Conservation (phyloP, 163 green algal genomes). For the Coccomyxa subellipsoidea region DNA sequence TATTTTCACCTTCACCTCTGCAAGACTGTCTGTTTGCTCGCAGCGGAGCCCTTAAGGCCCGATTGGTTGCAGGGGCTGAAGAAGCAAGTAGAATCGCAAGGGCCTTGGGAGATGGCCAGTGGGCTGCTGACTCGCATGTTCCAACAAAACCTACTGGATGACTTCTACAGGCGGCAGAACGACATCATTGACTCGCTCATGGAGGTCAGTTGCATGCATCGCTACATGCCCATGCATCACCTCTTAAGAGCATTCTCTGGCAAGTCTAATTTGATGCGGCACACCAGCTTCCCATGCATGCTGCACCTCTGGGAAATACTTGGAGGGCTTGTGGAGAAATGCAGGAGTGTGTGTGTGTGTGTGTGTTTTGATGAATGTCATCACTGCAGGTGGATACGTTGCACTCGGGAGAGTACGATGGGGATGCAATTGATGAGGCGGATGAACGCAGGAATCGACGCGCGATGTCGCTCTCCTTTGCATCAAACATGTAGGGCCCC, state of each 20-base stretch:
- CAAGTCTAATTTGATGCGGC: no score
- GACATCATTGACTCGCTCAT: slow-evolving; percentile 1
- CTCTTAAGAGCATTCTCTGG: no score
- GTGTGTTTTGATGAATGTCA: neutral
- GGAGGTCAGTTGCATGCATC: neutral
- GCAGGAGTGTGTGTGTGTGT: neutral
- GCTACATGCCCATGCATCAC: no score
- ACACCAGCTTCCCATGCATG: no score
- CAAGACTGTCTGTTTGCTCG: no score
- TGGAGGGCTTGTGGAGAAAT: neutral
- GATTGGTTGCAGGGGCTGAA: slow-evolving; percentile 1
- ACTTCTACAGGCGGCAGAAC: slow-evolving; percentile 6
- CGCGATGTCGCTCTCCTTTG: neutral
- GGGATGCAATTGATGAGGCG: slow-evolving; percentile 3
- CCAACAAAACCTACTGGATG: neutral
- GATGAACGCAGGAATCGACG: neutral
- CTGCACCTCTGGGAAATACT: neutral
- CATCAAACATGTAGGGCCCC: slow-evolving; percentile 5
- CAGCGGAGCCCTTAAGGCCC: neutral
- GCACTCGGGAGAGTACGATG: neutral
- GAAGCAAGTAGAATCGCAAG: neutral
- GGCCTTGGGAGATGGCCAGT: neutral
- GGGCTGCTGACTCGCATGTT: neutral
- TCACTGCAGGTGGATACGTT: slow-evolving; percentile 6
- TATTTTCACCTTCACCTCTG: neutral